Evolutionary conservation across 441 rosid species (phyloP), one percentile per base, ranked within the genome.

Genomic region (Gossypium lobatum): DNA sequence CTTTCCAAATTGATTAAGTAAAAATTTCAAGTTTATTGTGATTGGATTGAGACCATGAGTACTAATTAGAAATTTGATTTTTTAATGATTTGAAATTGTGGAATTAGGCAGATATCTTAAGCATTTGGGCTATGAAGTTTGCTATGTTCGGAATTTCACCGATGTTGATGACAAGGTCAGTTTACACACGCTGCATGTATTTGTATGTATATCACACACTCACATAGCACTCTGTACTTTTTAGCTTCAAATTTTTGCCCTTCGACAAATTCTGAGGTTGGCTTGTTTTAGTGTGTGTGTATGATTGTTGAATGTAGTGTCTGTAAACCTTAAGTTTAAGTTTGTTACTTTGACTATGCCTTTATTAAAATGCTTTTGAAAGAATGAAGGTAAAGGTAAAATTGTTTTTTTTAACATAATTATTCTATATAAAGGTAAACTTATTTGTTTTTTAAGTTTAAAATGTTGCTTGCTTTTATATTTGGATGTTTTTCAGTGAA

Each of bases 141-240:
- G 75, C 79, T 94, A 92, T 77, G 95, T 92, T 68, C 91, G 97
- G 65, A 92, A 92, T 79, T 94, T 94, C 85, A 94, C 98, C 0
- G 98, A 94, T 79, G 97, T 94, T 39, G 96, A 94, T 88, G 98
- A 94, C 70, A 94, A 92, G 96, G 98, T 91, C 37, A 75, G 88
- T 85, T 70, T 9, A 6, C 21, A 0, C 13, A 1, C 23, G 17
- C 11, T 55, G 0, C 13, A 1, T 57, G 17, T 57, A 6, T 18
- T 6, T 42, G 13, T 42, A 5, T 31, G 37, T 31, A 31, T 31
- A 31, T 31, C 37, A 31, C 37, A 0, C 6, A 1, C 37, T 31
- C 37, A 31, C 7, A 31, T 31, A 31, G 37, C 37, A 31, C 18
- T 1, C 17, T 16, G 21, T 53, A 17, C 17, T 2, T 53, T 53